Evolutionary conservation across 495 filamentous ascomycete genomes (phyloP).

Genomic region (Glarea lozoyensis): DNA sequence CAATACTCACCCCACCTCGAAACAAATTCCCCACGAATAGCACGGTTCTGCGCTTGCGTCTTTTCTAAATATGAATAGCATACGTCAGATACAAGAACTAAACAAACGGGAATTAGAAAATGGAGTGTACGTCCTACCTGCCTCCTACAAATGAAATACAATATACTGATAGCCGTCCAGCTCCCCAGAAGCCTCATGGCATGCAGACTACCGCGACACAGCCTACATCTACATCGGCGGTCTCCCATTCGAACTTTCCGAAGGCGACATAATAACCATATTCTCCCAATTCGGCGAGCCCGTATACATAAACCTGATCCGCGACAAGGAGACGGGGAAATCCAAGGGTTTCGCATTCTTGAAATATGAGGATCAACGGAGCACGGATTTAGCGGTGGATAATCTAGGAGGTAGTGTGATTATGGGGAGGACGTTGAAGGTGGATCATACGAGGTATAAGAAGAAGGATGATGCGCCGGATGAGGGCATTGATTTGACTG

Average conservation of each 20-base stretch:
- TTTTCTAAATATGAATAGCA: constrained; percentile 84
- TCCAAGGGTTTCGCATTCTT: constrained; percentile 89
- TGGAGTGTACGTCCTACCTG: constrained; percentile 47
- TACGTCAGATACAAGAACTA: constrained; percentile 82
- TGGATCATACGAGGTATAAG: constrained; percentile 92
- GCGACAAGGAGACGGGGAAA: constrained; percentile 94
- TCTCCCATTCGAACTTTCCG: constrained; percentile 85
- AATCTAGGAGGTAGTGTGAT: constrained; percentile 84
- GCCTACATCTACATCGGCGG: constrained; percentile 96
- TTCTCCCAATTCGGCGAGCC: constrained; percentile 98
- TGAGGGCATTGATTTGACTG: constrained; percentile 37
- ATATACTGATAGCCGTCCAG: constrained; percentile 27
- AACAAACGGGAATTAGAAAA: constrained; percentile 94
- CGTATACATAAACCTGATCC: constrained; percentile 76
- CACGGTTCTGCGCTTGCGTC: too few relatives aligned
- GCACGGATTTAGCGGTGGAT: constrained; percentile 90
- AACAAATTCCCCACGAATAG: too few relatives aligned
- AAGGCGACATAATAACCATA: constrained; percentile 92
- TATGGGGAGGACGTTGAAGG: constrained; percentile 69
- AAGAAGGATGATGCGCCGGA: constrained; percentile 76
- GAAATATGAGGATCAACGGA: constrained; percentile 97
- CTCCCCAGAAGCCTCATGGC: constrained; percentile 84
- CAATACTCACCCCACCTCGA: too few relatives aligned
- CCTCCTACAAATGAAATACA: neutral
- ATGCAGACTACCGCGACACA: constrained; percentile 93